A percentile compares a stretch with the other conserved stretches of the same genome.
Evolutionary conservation across 2,329 filamentous ascomycete species (phyloP).

Genomic region (Mariannaea sp.): DNA sequence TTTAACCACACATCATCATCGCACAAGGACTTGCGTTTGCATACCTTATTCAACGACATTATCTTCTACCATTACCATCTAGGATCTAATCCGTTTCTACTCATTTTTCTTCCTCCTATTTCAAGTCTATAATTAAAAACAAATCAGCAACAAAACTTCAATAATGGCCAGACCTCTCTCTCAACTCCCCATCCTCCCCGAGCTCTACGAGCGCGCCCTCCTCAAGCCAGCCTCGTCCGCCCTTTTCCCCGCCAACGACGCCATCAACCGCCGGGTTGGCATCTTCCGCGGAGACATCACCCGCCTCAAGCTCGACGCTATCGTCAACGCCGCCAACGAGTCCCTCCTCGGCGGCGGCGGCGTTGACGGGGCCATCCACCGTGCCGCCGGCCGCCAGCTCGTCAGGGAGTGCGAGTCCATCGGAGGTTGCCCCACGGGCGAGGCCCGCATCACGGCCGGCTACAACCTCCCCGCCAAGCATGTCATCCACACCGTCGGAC

Average conservation of each 20-base stretch:
- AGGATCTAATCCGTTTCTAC: too few relatives aligned
- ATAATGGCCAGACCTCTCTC: conserved; percentile 44
- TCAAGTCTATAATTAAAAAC: too few relatives aligned
- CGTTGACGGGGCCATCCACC: conserved; percentile 86
- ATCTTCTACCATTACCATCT: too few relatives aligned
- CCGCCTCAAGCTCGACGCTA: conserved; percentile 74
- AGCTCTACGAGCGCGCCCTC: conserved; percentile 59
- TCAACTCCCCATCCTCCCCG: conserved; percentile 65
- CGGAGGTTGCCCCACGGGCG: conserved; percentile 74
- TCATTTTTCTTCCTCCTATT: too few relatives aligned
- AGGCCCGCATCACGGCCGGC: conserved; percentile 80
- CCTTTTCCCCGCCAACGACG: conserved; percentile 48
- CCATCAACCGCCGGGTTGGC: conserved; percentile 72
- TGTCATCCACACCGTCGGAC: conserved; percentile 91
- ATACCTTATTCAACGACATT: too few relatives aligned
- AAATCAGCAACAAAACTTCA: too few relatives aligned
- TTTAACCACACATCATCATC: too few relatives aligned
- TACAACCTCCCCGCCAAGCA: conserved; percentile 76
- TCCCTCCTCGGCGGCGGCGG: conserved; percentile 85
- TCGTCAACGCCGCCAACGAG: conserved; percentile 91
- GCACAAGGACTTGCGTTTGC: too few relatives aligned
- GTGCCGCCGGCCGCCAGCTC: conserved; percentile 74
- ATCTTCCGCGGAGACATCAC: conserved; percentile 82
- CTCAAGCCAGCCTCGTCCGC: conserved; percentile 23
- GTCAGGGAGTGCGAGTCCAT: conserved; percentile 73